Conservation (phyloP, 768 basidiomycete species). For the Peribolospora kevripleyi region DNA sequence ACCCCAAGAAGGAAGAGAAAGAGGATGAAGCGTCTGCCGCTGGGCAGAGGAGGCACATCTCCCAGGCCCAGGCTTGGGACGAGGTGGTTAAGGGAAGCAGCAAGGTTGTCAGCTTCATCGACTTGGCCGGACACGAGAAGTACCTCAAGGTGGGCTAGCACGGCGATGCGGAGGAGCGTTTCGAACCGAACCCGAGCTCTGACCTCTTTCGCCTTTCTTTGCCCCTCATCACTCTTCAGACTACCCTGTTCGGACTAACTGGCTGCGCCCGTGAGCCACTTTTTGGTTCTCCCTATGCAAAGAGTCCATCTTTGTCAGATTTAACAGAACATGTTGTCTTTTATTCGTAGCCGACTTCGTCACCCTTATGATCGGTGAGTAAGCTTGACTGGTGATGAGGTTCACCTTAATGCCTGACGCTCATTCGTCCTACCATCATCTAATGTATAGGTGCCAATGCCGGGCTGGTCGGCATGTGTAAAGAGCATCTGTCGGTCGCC, state of each 20-base stretch:
- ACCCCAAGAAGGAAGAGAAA: too few relatives aligned
- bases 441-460: not conserved
- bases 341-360: slow-evolving; percentile 26
- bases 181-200: not conserved
- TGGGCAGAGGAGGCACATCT: too few relatives aligned
- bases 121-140: slow-evolving; percentile 85
- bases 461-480: slow-evolving; percentile 70
- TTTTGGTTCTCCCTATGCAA: too few relatives aligned
- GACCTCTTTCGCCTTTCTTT: not conserved
- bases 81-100: slow-evolving; percentile 69
- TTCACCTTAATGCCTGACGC: slow-evolving; percentile 10
- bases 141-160: slow-evolving; percentile 32
- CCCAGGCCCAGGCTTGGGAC: slow-evolving; percentile 49
- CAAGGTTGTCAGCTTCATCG: slow-evolving; percentile 87
- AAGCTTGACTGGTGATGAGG: slow-evolving; percentile 36
- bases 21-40: too few relatives aligned
- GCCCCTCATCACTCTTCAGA: slow-evolving; percentile 22
- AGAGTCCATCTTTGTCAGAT: too few relatives aligned
- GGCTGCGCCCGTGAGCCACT: slow-evolving; percentile 44
- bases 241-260: slow-evolving; percentile 80
- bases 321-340: too few relatives aligned
- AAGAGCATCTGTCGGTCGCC: slow-evolving; percentile 88
- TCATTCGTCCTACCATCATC: not conserved
- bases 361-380: slow-evolving; percentile 80
- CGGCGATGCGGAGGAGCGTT: too few relatives aligned